Base-by-base conservation (phyloP, 371 early-diverging fungal genomes). In the Zychaea mexicana region DNA sequence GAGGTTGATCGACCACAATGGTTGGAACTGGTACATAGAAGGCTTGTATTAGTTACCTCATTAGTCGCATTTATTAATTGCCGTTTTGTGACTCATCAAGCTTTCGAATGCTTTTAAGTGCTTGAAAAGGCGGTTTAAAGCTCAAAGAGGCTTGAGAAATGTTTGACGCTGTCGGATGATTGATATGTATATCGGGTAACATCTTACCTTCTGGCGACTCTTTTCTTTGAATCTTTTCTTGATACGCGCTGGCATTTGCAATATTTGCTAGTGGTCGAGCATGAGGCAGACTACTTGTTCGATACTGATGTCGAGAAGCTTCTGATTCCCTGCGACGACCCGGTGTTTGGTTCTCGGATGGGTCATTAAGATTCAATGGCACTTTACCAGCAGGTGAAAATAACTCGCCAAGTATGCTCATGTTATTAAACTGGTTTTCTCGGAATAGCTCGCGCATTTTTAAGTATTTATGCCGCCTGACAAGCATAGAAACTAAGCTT, bases 401-500 rank as follows among this genome's bases (percentile, higher is more conserved):
- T 36, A 52, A 24, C 9, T 45, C 46, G 33, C 46, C 59, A 8
- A 69, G n/a, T 7, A 65, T 38, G 9, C 46, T 45, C 27, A 61
- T 33, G 12, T 31, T 39, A 21, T 47, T 5, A n/a, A 57, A 21
- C 19, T 64, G 64, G 17, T 27, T 33, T n/a, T 64, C 58, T 9
- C 52, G 49, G 22, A n/a, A 22, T 38, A 42, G 52, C 10, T 66
- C 67, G 33, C 57, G 70, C 19, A 49, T 31, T 47, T 64, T 65
- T 26, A 74, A 59, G 56, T 66, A 74, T 19, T 61, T 42, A 19
- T 71, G 64, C 21, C 77, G 65, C 21, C 33, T 38, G 7, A 74
- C 52, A 17, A 77, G 42, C 77, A 77, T 77, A 5, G 52, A 31
- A 2, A 74, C 67, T 39, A 72, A 22, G 12, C 68, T 67, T 39